Conservation (phyloP, 352 stramenopile genomes). For the Phytopythium helicoides region DNA sequence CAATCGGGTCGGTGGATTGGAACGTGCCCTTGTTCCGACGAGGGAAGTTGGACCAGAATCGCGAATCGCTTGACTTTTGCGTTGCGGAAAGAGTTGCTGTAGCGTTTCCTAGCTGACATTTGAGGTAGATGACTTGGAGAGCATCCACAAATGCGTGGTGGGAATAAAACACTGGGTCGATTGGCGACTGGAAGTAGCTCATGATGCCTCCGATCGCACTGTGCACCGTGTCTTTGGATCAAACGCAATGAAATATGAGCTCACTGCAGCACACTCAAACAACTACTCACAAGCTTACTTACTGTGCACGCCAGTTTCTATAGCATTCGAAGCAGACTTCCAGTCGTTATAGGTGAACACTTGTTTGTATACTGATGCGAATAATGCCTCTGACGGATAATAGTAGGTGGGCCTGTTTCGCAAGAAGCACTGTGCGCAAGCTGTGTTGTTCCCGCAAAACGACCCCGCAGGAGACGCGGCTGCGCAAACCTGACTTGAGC, state of each 20-base stretch:
- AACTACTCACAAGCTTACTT: conserved; percentile 11
- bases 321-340: conserved; percentile 15
- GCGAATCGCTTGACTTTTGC: conserved; percentile 29
- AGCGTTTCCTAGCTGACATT: conserved; percentile 39
- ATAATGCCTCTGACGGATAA: conserved; percentile 31
- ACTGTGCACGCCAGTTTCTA: conserved; percentile 59
- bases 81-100: conserved; percentile 13
- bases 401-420: conserved; percentile 9
- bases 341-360: conserved; percentile 33
- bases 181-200: conserved; percentile 40
- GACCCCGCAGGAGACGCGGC: conserved; percentile 25
- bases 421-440: conserved; percentile 35
- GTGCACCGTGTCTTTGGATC: conserved; percentile 41
- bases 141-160: conserved; percentile 49
- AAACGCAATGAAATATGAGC: conserved; percentile 1
- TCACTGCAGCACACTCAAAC: too few species aligned
- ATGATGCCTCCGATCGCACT: conserved; percentile 36
- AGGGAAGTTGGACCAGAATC: conserved; percentile 31
- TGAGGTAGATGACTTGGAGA: conserved; percentile 51
- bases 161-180: conserved; percentile 53
- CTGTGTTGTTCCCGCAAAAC: conserved; percentile 45
- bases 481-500: conserved; percentile 23
- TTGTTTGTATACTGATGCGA: conserved; percentile 38
- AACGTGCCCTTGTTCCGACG: conserved; percentile 18
- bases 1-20: conserved; percentile 18